phyloP scores from a whole-genome alignment of 306 rosid species.

The Fagus sylvatica region DNA sequence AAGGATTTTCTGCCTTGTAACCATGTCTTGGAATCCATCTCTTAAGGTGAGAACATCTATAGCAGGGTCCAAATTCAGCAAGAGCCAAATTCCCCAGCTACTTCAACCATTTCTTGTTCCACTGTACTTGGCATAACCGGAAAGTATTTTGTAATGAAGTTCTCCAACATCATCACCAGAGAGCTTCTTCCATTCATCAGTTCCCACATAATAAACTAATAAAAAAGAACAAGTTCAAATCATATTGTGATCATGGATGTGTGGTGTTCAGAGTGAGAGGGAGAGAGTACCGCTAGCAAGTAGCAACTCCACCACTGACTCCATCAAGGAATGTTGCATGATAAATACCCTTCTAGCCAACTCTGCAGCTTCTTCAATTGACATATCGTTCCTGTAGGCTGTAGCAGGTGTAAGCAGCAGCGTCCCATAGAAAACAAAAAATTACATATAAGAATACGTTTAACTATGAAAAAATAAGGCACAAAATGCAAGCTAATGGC shows the following conservation, averaged over 20 bases:
- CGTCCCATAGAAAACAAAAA: neutral
- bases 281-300: constrained; percentile 74
- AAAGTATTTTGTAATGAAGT: constrained; percentile 68
- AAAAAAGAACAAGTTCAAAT: constrained; percentile 3
- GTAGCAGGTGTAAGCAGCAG: constrained; percentile 44
- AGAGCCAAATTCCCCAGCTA: constrained; percentile 43
- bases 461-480: neutral
- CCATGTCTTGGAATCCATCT: neutral
- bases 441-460: neutral
- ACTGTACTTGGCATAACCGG: constrained; percentile 71
- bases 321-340: constrained; percentile 97
- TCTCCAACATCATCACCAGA: constrained; percentile 94
- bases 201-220: constrained; percentile 80
- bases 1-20: neutral
- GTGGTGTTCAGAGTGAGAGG: neutral
- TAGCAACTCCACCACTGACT: constrained; percentile 97
- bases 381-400: constrained; percentile 68
- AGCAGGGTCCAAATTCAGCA: constrained; percentile 16
- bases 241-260: neutral
- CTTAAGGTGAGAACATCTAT: constrained; percentile 6
- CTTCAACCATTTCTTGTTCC: constrained; percentile 95
- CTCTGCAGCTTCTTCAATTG: constrained; percentile 84
- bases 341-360: constrained; percentile 79
- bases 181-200: constrained; percentile 83
- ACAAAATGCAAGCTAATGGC: neutral